Evolutionary conservation across 2,329 filamentous ascomycete genomes (phyloP).

Genomic region (Fusarium nisikadoi): DNA sequence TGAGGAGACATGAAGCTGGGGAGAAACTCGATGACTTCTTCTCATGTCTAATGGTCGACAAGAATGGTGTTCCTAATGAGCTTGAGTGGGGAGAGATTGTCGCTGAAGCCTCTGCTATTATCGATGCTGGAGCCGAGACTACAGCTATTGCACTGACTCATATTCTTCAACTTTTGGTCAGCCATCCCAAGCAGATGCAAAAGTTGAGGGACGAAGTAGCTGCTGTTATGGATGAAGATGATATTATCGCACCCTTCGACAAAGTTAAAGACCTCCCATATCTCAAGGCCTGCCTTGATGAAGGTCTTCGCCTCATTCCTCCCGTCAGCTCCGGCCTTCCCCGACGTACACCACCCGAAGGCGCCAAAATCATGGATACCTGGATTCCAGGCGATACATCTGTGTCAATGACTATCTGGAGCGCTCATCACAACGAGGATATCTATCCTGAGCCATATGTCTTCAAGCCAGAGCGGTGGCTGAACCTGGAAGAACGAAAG

Average conservation of each 20-base stretch:
- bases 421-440: slow-evolving; percentile 53
- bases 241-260: slow-evolving; percentile 59
- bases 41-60: slow-evolving; percentile 62
- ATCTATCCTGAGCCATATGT: slow-evolving; percentile 53
- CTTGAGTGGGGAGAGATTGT: slow-evolving; percentile 69
- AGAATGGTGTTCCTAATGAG: slow-evolving; percentile 47
- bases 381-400: slow-evolving; percentile 52
- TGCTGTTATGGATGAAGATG: slow-evolving; percentile 53
- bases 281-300: slow-evolving; percentile 63
- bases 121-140: slow-evolving; percentile 62
- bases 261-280: slow-evolving; percentile 63
- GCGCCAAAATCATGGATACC: slow-evolving; percentile 44
- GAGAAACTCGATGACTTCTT: slow-evolving; percentile 71
- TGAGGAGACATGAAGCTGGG: slow-evolving; percentile 47
- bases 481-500: slow-evolving; percentile 47
- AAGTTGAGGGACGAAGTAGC: slow-evolving; percentile 59
- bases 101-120: slow-evolving; percentile 65
- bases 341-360: slow-evolving; percentile 45
- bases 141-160: slow-evolving; percentile 62
- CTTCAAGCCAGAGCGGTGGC: slow-evolving; percentile 55
- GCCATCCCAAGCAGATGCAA: slow-evolving; percentile 53
- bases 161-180: slow-evolving; percentile 62
- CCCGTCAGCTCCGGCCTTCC: slow-evolving; percentile 44
- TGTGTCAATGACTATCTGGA: slow-evolving; percentile 52
- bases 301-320: slow-evolving; percentile 51